Base-by-base conservation (phyloP, 1,284 basidiomycete genomes). In the Rhodotorula sp. region DNA sequence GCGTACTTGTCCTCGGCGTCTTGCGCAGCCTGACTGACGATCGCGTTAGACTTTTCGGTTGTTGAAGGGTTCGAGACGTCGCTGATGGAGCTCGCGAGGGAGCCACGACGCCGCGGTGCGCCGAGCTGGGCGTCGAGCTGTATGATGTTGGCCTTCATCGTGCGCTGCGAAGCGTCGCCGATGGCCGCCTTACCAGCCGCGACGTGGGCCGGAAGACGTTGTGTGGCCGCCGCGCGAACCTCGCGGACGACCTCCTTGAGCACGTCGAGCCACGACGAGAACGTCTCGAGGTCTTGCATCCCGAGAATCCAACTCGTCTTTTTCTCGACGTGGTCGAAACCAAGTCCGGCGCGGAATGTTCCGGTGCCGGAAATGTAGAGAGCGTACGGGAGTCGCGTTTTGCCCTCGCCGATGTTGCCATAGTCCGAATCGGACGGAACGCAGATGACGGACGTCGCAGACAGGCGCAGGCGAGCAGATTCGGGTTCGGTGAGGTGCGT, bases 241-340 rank as follows among this genome's bases (percentile, higher is more conserved):
- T 60, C 59, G 43, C 59, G 59, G 6, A 60, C 59, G 18, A 16
- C 43, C 15, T 21, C 68, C 39, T 62, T 63, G 18, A 72, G 58
- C 49, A 20, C 15, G 49, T 20, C 48, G 51, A 72, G 54, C 71
- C 71, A 72, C 20, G 56, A 49, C 48, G 46, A 46, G 23, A 58
- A 63, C 20, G n/a, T 15, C 23, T 59, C 65, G 46, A 52, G 49
- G 39, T 62, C 54, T 31, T 72, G 60, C 46, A 69, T 61, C 21
- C 68, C 71, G 29, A 72, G 5, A 15, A 69, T 26, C 71, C 71
- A 72, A 14, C 56, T 54, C 23, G 48, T 48, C 23, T 59, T 52
- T 18, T 51, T 10, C 49, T 18, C n/a, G 18, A 5, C 26, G 14
- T n/a, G 34, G 3, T 6, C 43, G 23, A n/a, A 7, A 15, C 52